Percentiles rank a stretch among this genome's conserved stretches.
These are phyloP conservation scores for Calocera viscosa DNA, from an alignment of 768 basidiomycete genomes.

Conservation along the genomic window DNA sequence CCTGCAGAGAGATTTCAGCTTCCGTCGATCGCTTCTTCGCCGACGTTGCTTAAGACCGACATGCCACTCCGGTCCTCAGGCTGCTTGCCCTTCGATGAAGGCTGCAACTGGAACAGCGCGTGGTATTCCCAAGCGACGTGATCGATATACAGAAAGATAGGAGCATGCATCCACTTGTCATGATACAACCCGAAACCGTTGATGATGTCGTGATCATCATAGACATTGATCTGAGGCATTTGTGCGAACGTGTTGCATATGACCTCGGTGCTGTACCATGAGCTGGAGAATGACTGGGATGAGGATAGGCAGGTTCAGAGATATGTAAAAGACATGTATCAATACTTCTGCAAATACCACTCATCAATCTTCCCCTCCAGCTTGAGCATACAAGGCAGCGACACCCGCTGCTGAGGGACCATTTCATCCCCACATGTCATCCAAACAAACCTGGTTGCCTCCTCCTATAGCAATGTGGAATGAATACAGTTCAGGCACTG, in stretches of 20 bases:
- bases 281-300: neutral
- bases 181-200: constrained; percentile 16
- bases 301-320: neutral
- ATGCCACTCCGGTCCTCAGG: constrained; percentile 13
- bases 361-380: constrained; percentile 13
- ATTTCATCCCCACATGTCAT: constrained; percentile 13
- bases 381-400: constrained; percentile 11
- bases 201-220: constrained; percentile 17
- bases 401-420: constrained; percentile 7
- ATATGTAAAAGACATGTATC: no score
- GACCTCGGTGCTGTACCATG: constrained; percentile 12
- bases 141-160: constrained; percentile 15
- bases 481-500: constrained; percentile 12
- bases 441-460: constrained; percentile 15
- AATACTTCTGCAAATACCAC: constrained; percentile 16
- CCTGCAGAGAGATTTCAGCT: no score
- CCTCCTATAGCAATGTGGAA: constrained; percentile 17
- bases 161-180: constrained; percentile 16
- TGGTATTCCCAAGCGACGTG: constrained; percentile 16
- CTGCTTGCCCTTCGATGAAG: constrained; percentile 8
- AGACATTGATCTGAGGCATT: constrained; percentile 12
- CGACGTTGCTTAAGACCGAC: no score
- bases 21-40: no score
- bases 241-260: constrained; percentile 10
- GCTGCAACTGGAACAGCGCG: constrained; percentile 16